Percentiles rank a stretch among this genome's conserved stretches.
Conservation (phyloP, 768 basidiomycete genomes). For the Amanita thiersii region DNA sequence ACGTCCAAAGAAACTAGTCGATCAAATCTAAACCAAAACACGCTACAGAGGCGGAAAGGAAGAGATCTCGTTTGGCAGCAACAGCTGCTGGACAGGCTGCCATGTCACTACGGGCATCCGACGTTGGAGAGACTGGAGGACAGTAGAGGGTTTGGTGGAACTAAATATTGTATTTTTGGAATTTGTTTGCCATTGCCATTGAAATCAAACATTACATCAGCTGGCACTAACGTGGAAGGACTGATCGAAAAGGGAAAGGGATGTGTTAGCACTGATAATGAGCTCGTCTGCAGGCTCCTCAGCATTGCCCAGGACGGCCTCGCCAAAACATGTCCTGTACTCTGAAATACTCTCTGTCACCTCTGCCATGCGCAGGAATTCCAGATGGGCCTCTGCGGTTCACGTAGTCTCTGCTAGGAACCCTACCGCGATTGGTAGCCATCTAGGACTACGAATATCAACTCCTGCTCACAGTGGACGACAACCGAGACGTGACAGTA, state of each 20-base stretch:
- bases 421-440: constrained; percentile 62
- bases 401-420: constrained; percentile 56
- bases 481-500: constrained; percentile 41
- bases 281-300: neutral
- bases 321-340: constrained; percentile 73
- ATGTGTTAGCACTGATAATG: neutral
- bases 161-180: too few relatives aligned
- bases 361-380: constrained; percentile 94
- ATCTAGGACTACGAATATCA: constrained; percentile 64
- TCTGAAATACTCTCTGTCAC: constrained; percentile 91
- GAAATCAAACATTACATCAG: constrained; percentile 13
- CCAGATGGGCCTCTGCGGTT: constrained; percentile 82
- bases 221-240: neutral
- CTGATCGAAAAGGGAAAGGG: too few relatives aligned
- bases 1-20: constrained; percentile 16
- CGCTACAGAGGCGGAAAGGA: constrained; percentile 83
- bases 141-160: constrained; percentile 13
- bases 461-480: constrained; percentile 35
- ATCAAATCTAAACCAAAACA: constrained; percentile 1
- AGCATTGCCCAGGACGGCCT: constrained; percentile 27
- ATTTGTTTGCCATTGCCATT: constrained; percentile 5
- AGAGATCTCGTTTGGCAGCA: constrained; percentile 82
- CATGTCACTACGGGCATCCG: constrained; percentile 58
- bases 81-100: constrained; percentile 89
- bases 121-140: constrained; percentile 21